Conservation (phyloP, 1,284 basidiomycete genomes). For the Pyrrhoderma lamaoense region DNA sequence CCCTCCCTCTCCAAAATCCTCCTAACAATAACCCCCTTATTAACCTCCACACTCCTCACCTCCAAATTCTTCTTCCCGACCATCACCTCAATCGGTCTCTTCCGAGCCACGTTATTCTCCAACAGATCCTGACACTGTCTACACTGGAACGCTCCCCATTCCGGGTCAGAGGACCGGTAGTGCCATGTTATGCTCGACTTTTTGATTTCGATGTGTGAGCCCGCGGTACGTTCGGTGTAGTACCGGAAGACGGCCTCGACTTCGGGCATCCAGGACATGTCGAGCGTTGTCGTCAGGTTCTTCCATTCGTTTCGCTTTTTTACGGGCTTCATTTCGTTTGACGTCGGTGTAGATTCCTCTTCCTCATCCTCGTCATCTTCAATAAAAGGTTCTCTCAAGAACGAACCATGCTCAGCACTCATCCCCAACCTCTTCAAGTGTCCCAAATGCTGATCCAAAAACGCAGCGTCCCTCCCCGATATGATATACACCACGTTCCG, state of each 20-base stretch:
- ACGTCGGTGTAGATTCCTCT: too few species aligned
- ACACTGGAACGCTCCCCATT: conserved; percentile 94
- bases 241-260: conserved; percentile 95
- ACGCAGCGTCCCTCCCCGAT: conserved; percentile 90
- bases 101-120: conserved; percentile 85
- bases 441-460: conserved; percentile 89
- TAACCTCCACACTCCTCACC: conserved; percentile 89
- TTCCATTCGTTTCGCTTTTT: too few species aligned
- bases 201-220: conserved; percentile 95
- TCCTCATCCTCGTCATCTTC: conserved; percentile 22
- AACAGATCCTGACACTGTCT: conserved; percentile 94
- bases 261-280: conserved; percentile 98
- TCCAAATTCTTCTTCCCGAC: conserved; percentile 98
- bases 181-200: conserved; percentile 98
- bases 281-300: conserved; percentile 85
- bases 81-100: conserved; percentile 86
- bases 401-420: conserved; percentile 95
- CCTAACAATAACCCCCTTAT: conserved; percentile 99
- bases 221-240: conserved; percentile 93
- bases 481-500: conserved; percentile 92
- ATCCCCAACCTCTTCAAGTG: conserved; percentile 81
- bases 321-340: too few species aligned
- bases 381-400: conserved; percentile 65
- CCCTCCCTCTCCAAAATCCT: conserved; percentile 61
- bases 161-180: conserved; percentile 88